phyloP scores from a whole-genome alignment of 2,329 filamentous ascomycete species.

The Capronia americana region DNA sequence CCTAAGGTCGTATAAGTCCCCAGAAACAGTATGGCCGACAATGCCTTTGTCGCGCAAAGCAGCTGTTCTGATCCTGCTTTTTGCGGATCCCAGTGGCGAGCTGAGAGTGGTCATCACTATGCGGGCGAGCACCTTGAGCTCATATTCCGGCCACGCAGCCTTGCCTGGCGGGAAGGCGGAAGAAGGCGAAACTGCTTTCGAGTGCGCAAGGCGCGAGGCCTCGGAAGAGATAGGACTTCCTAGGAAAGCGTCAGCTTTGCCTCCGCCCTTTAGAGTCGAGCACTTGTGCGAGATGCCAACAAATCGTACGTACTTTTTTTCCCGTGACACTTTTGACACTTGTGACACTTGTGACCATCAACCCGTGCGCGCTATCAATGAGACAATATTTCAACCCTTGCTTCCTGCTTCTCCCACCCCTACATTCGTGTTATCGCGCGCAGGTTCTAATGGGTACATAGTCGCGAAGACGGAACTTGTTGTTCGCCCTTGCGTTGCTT shows the following conservation, averaged over 20 bases:
- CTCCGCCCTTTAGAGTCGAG: constrained; percentile 80
- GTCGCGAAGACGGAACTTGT: constrained; percentile 72
- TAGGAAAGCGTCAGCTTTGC: constrained; percentile 64
- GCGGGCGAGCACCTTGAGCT: constrained; percentile 63
- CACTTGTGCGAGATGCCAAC: constrained; percentile 84
- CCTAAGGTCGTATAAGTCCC: constrained; percentile 62
- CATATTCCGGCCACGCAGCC: constrained; percentile 82
- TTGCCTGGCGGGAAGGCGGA: constrained; percentile 77
- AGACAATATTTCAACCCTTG: not conserved
- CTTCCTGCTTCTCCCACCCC: not conserved
- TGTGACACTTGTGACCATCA: not conserved
- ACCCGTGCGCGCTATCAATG: not conserved
- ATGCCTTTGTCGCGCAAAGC: constrained; percentile 72
- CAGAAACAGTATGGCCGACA: constrained; percentile 62
- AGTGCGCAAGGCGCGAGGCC: constrained; percentile 87
- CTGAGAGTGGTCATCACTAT: constrained; percentile 71
- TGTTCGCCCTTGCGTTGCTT: constrained; percentile 77
- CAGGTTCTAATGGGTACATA: not conserved
- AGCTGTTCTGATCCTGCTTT: constrained; percentile 85
- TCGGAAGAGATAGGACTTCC: constrained; percentile 93
- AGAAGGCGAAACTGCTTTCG: constrained; percentile 64
- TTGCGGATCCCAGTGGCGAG: constrained; percentile 81
- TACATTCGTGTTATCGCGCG: not conserved
- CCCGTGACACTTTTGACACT: not conserved
- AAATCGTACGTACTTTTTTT: constrained; percentile 59